Base-by-base conservation (phyloP, 345 rosid genomes). In the Jatropha curcas region DNA sequence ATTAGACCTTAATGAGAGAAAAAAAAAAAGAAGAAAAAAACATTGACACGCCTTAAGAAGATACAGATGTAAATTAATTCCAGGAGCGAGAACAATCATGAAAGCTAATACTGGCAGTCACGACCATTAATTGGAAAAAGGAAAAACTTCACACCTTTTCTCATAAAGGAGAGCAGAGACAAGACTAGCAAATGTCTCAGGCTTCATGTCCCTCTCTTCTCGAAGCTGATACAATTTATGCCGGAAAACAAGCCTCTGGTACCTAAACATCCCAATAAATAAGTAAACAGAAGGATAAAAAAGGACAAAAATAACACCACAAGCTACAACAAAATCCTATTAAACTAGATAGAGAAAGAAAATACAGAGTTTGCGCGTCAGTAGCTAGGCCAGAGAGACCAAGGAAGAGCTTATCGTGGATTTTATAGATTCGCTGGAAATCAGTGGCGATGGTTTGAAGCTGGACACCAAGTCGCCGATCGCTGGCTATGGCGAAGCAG, bases 201-300 rank as follows among this genome's bases (percentile, higher is more conserved):
- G 98, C 79, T 92, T 94, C 97, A 94, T 92, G 74, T 92, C 99
- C 79, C 99, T 89, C 82, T 94, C 99, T 76, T 94, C 99, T 55
- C 92, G 85, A 35, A 94, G 89, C 87, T 92, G 91, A 64, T 94
- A 94, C 68, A 92, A 73, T 73, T 94, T 95, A 79, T 92, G 96
- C 64, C 97, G 89, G 71, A 92, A 95, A 78, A 89, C 90, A 63
- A 95, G 80, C 65, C 98, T 84, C 85, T 95, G 99, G 80, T 95
- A 88, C 84, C 97, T 95, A 82, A 79, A 84, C 57, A 73, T 24
- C n/a, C n/a, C n/a, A n/a, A n/a, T 41, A 41, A 41, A 41, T 9
- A 4, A 37, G 8, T 37, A 37, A 37, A 37, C 43, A 37, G 5
- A 4, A 8, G 8, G 8, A 37, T 4, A 37, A 37, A 64, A 39